These are phyloP conservation scores for Ambrosia trifida DNA, from an alignment of 129 eudicot species.

Conservation along the genomic window DNA sequence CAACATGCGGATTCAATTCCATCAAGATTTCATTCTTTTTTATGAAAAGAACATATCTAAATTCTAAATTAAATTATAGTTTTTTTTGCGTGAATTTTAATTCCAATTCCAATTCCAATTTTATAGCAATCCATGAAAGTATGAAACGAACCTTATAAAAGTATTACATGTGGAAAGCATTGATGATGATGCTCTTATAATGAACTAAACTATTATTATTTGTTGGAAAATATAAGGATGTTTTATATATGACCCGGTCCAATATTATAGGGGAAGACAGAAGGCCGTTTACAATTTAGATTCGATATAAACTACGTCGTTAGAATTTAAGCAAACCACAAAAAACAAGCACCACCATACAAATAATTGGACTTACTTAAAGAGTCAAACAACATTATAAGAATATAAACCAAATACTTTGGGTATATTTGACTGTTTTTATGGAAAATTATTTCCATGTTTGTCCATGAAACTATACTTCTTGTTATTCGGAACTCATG, in stretches of 20 bases:
- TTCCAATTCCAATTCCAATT: no score
- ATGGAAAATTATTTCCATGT: constrained; percentile 7
- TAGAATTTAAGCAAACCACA: constrained; percentile 29
- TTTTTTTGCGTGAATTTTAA: no score
- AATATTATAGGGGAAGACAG: constrained; percentile 14
- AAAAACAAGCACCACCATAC: constrained; percentile 27
- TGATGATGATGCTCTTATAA: background rate
- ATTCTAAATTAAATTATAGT: no score
- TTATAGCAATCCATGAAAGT: no score
- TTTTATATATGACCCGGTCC: constrained; percentile 18
- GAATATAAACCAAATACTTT: background rate
- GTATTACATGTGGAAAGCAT: background rate
- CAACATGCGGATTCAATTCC: no score
- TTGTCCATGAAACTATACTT: constrained; percentile 5
- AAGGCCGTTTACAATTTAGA: constrained; percentile 28
- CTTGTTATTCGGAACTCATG: background rate
- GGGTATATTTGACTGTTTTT: constrained; percentile 4
- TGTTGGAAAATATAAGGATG: constrained; percentile 7
- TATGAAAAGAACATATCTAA: no score
- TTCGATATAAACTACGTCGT: constrained; percentile 38
- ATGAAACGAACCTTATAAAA: background rate
- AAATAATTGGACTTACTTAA: background rate
- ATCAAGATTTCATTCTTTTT: no score
- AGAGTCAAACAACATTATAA: background rate
- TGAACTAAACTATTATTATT: background rate